phyloP scores from a whole-genome alignment of 768 basidiomycete species.

The Xerocomellus intermedius region DNA sequence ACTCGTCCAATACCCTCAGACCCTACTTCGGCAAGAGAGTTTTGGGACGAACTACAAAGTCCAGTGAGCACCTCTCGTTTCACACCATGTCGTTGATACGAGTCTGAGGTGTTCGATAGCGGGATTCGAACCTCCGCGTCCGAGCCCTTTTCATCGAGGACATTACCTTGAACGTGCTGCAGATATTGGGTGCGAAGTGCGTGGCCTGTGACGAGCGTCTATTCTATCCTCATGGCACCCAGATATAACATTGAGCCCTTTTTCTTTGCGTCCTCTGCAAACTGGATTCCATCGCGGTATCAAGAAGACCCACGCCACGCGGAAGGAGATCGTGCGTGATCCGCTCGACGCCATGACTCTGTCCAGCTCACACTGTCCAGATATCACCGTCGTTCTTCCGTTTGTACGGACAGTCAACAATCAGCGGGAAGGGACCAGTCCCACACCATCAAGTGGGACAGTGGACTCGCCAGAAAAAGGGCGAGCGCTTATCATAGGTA shows the following conservation, averaged over 20 bases:
- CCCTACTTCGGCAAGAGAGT: not conserved
- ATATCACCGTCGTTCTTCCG: slow-evolving; percentile 43
- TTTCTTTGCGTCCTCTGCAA: slow-evolving; percentile 43
- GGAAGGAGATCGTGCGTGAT: slow-evolving; percentile 38
- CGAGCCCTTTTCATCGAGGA: slow-evolving; percentile 39
- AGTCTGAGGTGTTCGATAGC: slow-evolving; percentile 14
- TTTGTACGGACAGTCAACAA: slow-evolving; percentile 42
- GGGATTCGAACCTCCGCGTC: slow-evolving; percentile 24
- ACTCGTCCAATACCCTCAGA: slow-evolving; percentile 21
- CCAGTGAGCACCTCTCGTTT: slow-evolving; percentile 19
- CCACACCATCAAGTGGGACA: slow-evolving; percentile 19
- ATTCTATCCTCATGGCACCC: not conserved
- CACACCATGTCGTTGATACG: not conserved
- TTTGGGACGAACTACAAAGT: slow-evolving; percentile 31
- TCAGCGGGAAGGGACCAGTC: slow-evolving; percentile 5
- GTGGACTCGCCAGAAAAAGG: slow-evolving; percentile 1
- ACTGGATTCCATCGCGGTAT: slow-evolving; percentile 43
- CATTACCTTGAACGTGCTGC: slow-evolving; percentile 31
- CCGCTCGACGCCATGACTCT: not conserved
- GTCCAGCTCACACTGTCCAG: slow-evolving; percentile 20
- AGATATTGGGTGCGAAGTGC: slow-evolving; percentile 39
- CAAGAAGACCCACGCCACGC: slow-evolving; percentile 32
- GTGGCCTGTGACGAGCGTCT: not conserved
- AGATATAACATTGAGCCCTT: slow-evolving; percentile 45
- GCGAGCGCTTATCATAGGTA: slow-evolving; percentile 17